These are phyloP conservation scores for Camelina sativa DNA, from an alignment of 345 rosid species.

Conservation along the genomic window DNA sequence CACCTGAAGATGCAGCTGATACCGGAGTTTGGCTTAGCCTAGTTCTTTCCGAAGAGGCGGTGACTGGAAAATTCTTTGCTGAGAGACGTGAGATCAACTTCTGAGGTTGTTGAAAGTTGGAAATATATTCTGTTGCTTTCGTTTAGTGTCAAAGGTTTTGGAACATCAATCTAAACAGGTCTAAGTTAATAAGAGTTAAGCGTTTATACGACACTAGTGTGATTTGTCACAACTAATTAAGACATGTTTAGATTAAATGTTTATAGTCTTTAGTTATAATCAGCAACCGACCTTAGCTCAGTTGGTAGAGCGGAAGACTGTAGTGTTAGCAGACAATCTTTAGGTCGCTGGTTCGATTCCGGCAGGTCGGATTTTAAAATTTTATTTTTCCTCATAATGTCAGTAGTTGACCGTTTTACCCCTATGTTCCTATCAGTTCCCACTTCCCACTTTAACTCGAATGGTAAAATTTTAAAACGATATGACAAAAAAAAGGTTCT, in stretches of 20 bases:
- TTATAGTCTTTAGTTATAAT: accelerated
- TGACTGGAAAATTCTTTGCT: constrained; percentile 85
- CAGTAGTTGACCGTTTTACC: neutral
- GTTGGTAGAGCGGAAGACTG: constrained; percentile 99
- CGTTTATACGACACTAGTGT: neutral
- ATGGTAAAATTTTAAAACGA: neutral
- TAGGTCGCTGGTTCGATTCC: constrained; percentile 39
- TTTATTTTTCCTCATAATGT: too few species aligned
- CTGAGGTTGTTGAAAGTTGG: constrained; percentile 32
- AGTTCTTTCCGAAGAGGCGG: constrained; percentile 60
- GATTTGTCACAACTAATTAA: neutral
- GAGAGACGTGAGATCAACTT: constrained; percentile 90
- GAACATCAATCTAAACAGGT: neutral
- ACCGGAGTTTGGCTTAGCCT: constrained; percentile 94
- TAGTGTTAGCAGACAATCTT: constrained; percentile 50
- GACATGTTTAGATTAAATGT: neutral
- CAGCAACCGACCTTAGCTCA: constrained; percentile 91
- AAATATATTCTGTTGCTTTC: neutral
- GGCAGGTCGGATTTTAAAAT: constrained; percentile 26
- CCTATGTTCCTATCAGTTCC: neutral
- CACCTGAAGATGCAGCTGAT: constrained; percentile 82
- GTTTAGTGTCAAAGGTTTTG: constrained; percentile 3
- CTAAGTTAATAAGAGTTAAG: neutral
- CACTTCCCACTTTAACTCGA: neutral
- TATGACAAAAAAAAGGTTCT: constrained; percentile 1